Evolutionary conservation across 106 monocot genomes (phyloP), one percentile per base, ranked within the genome.

Genomic region (Acanthochlamys bracteata): DNA sequence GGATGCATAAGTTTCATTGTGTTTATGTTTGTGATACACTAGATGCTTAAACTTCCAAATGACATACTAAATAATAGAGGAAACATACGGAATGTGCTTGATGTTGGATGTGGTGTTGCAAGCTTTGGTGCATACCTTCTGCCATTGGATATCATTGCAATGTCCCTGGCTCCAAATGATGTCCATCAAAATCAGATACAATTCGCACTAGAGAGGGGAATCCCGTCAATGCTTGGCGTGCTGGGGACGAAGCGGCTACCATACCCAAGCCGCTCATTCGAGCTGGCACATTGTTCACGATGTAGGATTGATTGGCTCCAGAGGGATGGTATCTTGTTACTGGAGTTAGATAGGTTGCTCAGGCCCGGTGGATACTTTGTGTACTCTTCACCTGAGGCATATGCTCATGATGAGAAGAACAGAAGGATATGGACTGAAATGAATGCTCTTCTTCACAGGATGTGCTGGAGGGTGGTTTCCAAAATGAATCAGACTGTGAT

Each of bases 271-370:
- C 73, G 88, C 47, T 93, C 92, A 21, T 93, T 93, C 68, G 92
- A 93, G 56, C 72, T 93, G 60, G 92, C 92, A 63, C 92, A 93
- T 68, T 93, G 92, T 66, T 93, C 92, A 63, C 81, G 92, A 66
- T 93, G 92, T 79, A 76, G 92, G 47, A 93, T 93, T 42, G 92
- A 93, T 75, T 93, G 92, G 92, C 87, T 93, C 69, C 92, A 93
- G 63, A 88, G 92, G 27, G 88, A 93, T 75, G 92, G 92, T 52
- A 84, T 93, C 55, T 77, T 93, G 17, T 74, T 93, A 26, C 88
- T 93, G 57, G 92, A 93, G 66, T 70, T 93, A 46, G 92, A 93
- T 68, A 81, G 92, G 74, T 65, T 93, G 63, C 84, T 93, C 3
- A 77, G 82, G 42, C 92, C 92, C 16, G 92, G 92, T 41, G 92